These are phyloP conservation scores for Apophysomyces ossiformis DNA, from an alignment of 371 early-diverging fungal species.

Conservation along the genomic window DNA sequence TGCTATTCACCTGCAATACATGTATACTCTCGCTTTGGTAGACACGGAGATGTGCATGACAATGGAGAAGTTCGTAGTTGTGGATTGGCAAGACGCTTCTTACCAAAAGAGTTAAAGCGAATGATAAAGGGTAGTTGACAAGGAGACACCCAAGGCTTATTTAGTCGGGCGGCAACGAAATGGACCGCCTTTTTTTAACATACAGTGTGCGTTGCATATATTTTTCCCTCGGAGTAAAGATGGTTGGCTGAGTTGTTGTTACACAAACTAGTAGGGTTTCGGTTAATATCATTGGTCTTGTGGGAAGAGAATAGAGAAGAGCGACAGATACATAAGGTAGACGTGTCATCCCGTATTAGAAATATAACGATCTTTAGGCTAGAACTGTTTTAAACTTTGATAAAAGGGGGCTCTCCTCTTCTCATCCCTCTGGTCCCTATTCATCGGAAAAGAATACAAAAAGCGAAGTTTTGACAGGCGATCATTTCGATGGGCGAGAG, in stretches of 20 bases:
- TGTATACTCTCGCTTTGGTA: neutral
- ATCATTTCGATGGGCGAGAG: neutral
- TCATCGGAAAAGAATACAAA: neutral
- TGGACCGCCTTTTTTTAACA: neutral
- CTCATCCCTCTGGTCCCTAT: neutral
- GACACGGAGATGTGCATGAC: conserved; percentile 5
- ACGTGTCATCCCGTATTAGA: too few relatives aligned
- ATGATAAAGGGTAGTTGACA: neutral
- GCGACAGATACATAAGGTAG: too few relatives aligned
- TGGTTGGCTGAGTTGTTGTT: neutral
- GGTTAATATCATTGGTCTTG: neutral
- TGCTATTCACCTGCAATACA: neutral
- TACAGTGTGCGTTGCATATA: conserved; percentile 3
- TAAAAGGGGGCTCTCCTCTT: too few relatives aligned
- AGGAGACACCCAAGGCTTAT: too few relatives aligned
- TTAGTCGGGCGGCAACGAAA: too few relatives aligned
- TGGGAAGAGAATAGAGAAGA: too few relatives aligned
- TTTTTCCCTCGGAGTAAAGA: neutral
- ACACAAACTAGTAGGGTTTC: neutral
- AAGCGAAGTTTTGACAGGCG: neutral
- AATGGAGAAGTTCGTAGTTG: neutral
- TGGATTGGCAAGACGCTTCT: neutral
- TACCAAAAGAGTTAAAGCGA: neutral
- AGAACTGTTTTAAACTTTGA: too few relatives aligned
- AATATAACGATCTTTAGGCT: too few relatives aligned